These are phyloP conservation scores for Halocafeteria seosinensis DNA, from an alignment of 108 stramenopile genomes.

Conservation along the genomic window DNA sequence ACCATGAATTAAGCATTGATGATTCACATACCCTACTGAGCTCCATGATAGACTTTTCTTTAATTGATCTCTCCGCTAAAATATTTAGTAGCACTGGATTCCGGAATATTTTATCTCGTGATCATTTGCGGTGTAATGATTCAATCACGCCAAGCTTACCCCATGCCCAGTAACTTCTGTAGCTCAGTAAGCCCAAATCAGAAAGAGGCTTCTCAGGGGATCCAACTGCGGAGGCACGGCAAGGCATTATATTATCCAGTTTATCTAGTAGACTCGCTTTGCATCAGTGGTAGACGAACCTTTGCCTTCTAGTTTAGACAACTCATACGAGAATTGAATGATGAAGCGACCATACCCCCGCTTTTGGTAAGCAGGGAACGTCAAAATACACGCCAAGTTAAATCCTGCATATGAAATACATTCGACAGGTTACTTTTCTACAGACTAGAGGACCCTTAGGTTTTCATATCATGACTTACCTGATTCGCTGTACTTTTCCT, in stretches of 20 bases:
- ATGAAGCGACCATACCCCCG: constrained; percentile 96
- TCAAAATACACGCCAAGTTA: constrained; percentile 98
- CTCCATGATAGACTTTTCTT: no score
- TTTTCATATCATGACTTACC: constrained; percentile 20
- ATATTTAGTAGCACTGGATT: no score
- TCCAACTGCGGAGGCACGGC: no score
- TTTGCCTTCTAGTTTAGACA: constrained; percentile 81
- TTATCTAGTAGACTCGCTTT: no score
- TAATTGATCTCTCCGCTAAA: no score
- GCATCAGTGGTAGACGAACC: no score
- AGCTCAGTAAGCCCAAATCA: constrained; percentile 87
- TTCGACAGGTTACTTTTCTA: neutral
- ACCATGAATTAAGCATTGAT: no score
- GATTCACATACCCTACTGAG: no score
- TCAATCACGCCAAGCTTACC: no score
- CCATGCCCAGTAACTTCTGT: constrained; percentile 75
- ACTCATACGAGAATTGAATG: constrained; percentile 90
- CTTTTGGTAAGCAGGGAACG: constrained; percentile 92
- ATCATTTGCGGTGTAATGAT: no score
- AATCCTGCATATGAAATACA: constrained; percentile 70
- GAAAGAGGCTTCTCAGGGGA: constrained; percentile 95
- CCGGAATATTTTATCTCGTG: no score
- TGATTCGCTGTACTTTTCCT: constrained; percentile 95
- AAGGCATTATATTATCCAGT: no score
- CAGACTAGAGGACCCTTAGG: neutral